phyloP scores from a whole-genome alignment of 2,329 filamentous ascomycete genomes.

The Hypoxylon sp. region DNA sequence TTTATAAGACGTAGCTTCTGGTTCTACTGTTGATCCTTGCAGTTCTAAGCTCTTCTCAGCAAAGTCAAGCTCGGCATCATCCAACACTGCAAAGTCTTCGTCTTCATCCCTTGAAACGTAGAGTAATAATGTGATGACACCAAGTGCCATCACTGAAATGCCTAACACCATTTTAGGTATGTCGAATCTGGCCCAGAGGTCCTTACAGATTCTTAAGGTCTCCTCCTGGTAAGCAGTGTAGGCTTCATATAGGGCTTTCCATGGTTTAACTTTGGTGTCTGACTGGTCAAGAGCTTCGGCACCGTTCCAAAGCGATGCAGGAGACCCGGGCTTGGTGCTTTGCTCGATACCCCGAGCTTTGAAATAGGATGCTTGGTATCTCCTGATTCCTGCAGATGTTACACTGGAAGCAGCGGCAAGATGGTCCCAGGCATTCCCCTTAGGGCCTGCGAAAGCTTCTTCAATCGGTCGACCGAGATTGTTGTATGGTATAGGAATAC shows the following conservation, averaged over 20 bases:
- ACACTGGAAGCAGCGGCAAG: constrained; percentile 83
- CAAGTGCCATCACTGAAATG: constrained; percentile 77
- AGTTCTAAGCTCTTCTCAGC: constrained; percentile 72
- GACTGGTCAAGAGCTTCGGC: constrained; percentile 60
- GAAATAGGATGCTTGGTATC: constrained; percentile 90
- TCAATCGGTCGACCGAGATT: constrained; percentile 94
- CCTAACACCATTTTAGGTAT: constrained; percentile 87
- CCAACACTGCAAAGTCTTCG: constrained; percentile 68
- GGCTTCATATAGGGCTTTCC: constrained; percentile 65
- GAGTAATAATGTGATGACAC: constrained; percentile 78
- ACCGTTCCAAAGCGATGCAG: constrained; percentile 71
- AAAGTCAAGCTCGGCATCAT: constrained; percentile 71
- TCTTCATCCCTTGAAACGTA: constrained; percentile 76
- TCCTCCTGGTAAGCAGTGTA: constrained; percentile 83
- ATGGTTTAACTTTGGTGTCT: constrained; percentile 58
- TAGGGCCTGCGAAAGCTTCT: constrained; percentile 85
- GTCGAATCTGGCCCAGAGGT: constrained; percentile 93
- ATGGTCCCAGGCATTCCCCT: constrained; percentile 80
- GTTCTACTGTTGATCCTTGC: constrained; percentile 55
- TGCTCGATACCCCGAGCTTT: constrained; percentile 78
- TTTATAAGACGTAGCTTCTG: constrained; percentile 54
- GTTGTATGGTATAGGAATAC: constrained; percentile 95
- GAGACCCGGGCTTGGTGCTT: constrained; percentile 67
- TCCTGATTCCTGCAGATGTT: constrained; percentile 86
- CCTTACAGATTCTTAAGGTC: constrained; percentile 84